A percentile compares a stretch with the other conserved stretches of the same genome.
These are phyloP conservation scores for Xylaria venustula DNA, from an alignment of 495 filamentous ascomycete species.

Conservation along the genomic window DNA sequence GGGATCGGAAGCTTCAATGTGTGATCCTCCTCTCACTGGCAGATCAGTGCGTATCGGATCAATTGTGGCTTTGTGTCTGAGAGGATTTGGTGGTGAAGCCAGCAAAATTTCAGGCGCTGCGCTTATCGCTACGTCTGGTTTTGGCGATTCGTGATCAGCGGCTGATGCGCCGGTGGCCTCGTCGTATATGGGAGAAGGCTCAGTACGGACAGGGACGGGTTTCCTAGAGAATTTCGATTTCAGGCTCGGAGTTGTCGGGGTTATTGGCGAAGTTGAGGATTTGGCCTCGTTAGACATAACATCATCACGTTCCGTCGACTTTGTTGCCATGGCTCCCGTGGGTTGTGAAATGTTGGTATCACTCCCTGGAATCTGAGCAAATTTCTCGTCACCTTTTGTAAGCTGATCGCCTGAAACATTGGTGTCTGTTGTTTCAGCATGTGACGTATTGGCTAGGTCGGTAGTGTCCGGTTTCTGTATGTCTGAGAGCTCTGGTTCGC, in stretches of 20 bases:
- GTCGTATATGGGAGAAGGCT: slow-evolving; percentile 15
- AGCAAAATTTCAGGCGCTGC: slow-evolving; percentile 16
- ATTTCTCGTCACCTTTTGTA: slow-evolving; percentile 21
- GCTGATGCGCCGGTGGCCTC: not conserved
- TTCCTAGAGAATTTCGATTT: slow-evolving; percentile 51
- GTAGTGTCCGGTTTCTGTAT: not conserved
- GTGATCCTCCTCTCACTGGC: slow-evolving; percentile 43
- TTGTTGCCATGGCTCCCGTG: not conserved
- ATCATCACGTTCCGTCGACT: slow-evolving; percentile 3
- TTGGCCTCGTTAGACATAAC: slow-evolving; percentile 10
- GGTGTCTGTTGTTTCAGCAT: slow-evolving; percentile 10
- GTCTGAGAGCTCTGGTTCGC: slow-evolving; percentile 6
- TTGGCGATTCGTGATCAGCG: not conserved
- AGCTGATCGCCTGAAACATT: slow-evolving; percentile 14
- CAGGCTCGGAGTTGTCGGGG: slow-evolving; percentile 34
- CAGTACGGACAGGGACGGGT: slow-evolving; percentile 29
- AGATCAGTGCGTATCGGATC: slow-evolving; percentile 57
- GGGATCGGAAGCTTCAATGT: slow-evolving; percentile 60
- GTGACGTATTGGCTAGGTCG: slow-evolving; percentile 16
- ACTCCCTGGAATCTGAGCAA: slow-evolving; percentile 7
- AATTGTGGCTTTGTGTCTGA: slow-evolving; percentile 48
- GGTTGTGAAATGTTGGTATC: not conserved
- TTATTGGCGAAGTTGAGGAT: slow-evolving; percentile 27
- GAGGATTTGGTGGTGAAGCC: slow-evolving; percentile 22
- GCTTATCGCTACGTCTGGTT: slow-evolving; percentile 4